phyloP scores from a whole-genome alignment of 2,329 filamentous ascomycete genomes.

The Cercospora berteroae region DNA sequence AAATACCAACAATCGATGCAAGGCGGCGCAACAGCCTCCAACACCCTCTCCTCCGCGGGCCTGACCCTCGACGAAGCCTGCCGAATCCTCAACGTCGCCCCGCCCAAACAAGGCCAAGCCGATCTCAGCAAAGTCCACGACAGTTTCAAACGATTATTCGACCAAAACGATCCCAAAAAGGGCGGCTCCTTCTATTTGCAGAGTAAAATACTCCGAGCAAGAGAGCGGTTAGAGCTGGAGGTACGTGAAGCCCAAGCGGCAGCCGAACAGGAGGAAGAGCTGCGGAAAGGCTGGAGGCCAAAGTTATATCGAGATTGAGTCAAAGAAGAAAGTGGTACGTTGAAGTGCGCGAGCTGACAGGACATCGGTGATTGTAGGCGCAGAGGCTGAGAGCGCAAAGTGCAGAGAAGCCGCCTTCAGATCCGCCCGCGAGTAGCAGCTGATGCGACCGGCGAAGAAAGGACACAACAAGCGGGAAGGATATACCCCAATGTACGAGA shows the following conservation, averaged over 20 bases:
- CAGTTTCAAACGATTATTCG: slow-evolving; percentile 92
- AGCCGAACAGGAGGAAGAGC: slow-evolving; percentile 70
- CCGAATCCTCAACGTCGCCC: slow-evolving; percentile 94
- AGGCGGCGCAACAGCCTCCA: slow-evolving; percentile 40
- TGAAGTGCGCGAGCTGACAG: slow-evolving; percentile 25
- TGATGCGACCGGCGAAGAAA: not conserved
- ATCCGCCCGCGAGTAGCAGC: slow-evolving; percentile 14
- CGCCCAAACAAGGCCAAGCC: slow-evolving; percentile 72
- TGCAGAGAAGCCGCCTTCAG: slow-evolving; percentile 19
- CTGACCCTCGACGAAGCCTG: slow-evolving; percentile 95
- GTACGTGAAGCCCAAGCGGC: slow-evolving; percentile 69
- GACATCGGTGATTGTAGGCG: slow-evolving; percentile 24
- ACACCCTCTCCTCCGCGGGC: slow-evolving; percentile 63
- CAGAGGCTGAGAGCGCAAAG: slow-evolving; percentile 32
- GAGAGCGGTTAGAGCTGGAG: slow-evolving; percentile 89
- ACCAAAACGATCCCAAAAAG: slow-evolving; percentile 90
- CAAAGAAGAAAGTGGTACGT: slow-evolving; percentile 9
- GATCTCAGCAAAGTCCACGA: slow-evolving; percentile 77
- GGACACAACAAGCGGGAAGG: not conserved
- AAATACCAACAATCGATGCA: slow-evolving; percentile 36
- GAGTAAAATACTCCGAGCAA: slow-evolving; percentile 89
- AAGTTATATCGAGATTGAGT: slow-evolving; percentile 85
- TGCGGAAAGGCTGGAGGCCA: slow-evolving; percentile 85
- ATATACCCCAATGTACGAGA: slow-evolving; percentile 14
- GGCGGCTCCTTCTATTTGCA: slow-evolving; percentile 98